Evolutionary conservation across 768 basidiomycete species (phyloP).

Genomic region (Rhodocollybia butyracea): DNA sequence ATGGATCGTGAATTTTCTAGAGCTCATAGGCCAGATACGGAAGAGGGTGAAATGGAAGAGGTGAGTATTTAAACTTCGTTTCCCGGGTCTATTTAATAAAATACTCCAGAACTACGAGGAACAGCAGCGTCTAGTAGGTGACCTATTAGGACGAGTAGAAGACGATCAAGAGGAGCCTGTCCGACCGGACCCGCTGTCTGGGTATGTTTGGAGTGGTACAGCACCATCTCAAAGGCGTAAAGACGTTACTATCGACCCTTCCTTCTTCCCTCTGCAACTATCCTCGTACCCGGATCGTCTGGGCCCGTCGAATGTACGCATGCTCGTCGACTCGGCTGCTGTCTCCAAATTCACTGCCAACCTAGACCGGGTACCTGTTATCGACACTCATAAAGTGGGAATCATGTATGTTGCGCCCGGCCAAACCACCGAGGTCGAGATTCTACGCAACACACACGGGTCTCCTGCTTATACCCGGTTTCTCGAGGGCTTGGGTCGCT

Average conservation of each 20-base stretch:
- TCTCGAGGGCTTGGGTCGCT: conserved; percentile 81
- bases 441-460: conserved; percentile 86
- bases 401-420: conserved; percentile 95
- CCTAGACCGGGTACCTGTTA: conserved; percentile 86
- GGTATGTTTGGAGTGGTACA: conserved; percentile 84
- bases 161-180: conserved; percentile 20
- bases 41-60: conserved; percentile 14
- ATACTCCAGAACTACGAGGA: conserved; percentile 8
- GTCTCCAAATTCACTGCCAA: conserved; percentile 59
- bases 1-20: conserved; percentile 55
- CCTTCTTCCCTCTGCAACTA: conserved; percentile 81
- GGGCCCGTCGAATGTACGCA: conserved; percentile 36
- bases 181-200: conserved; percentile 70
- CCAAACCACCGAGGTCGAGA: conserved; percentile 80
- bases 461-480: conserved; percentile 95
- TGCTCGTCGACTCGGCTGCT: conserved; percentile 48
- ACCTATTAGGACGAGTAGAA: conserved; percentile 18
- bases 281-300: conserved; percentile 58
- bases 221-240: conserved; percentile 89
- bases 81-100: not conserved
- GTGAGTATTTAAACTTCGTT: not conserved
- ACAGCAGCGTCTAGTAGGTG: conserved; percentile 15
- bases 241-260: conserved; percentile 80
- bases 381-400: conserved; percentile 96
- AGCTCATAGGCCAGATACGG: conserved; percentile 22